Base-by-base conservation (phyloP, 1,139 yeast genomes). In the Hansenula sp. region DNA sequence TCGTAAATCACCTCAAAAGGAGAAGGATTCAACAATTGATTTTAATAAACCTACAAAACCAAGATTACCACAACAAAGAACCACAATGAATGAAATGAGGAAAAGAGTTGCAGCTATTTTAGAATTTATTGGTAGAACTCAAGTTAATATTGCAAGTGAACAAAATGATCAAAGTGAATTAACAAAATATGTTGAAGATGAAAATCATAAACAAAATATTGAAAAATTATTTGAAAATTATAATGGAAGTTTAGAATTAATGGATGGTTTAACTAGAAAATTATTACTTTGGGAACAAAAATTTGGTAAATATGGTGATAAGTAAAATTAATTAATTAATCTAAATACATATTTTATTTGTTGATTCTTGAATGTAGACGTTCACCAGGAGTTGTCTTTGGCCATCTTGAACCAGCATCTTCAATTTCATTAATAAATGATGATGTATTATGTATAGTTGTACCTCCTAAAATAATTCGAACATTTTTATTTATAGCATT, bases 101-200 rank as follows among this genome's bases (percentile, higher is more conserved):
- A 82, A 88, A 56, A 73, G 98, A 43, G 86, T 89, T 1, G 85
- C 90, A 6, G 95, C 96, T 3, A 89, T 92, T 17, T 68, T 90
- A 53, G 97, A 92, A 64, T 92, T 90, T 73, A 73, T 90, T 25
- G 88, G 88, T 9, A 71, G 96, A 37, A 83, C 95, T 2, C 95
- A 88, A 59, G 62, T 79, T 43, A 97, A 92, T 56, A 66, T 89
- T 46, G 82, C 80, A 34, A 77, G 75, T 39, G 96, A 89, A 55
- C 79, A 80, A 48, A 65, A 70, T 10, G 71, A 73, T 43, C 76
- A 85, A 51, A 65, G 68, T 32, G 71, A 69, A 47, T 60, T 80
- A 44, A 65, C 75, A 37, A 66, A 65, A 34, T 65, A 58, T 45
- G 64, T 65, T n/a, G 71, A 71, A 47, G 70, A 71, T 44, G 68